Evolutionary conservation across 257 asterid species (phyloP), one percentile per base, ranked within the genome.

Genomic region (Schizonepeta tenuifolia): DNA sequence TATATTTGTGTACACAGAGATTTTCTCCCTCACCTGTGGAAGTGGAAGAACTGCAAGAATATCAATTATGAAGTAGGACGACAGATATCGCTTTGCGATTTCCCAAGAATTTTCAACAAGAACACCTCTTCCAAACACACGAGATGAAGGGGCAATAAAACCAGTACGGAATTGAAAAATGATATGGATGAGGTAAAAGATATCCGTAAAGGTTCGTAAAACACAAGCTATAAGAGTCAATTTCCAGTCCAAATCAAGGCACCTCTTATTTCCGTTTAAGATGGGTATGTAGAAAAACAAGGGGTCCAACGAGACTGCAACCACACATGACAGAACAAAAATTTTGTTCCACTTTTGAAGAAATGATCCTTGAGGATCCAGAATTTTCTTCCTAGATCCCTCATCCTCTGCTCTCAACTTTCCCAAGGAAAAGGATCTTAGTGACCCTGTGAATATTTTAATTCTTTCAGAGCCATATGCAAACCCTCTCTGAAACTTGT

Each of bases 71-170:
- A 91, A 91, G 86, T 89, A 78, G 28, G 90, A 86, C 40, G 90
- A 81, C 75, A 91, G 69, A 79, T 91, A 91, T 82, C 95, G 83
- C 86, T 86, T 89, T 28, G 97, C 95, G 14, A 91, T 89, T 80
- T 83, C 90, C 90, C 95, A 82, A 1, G 90, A 74, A 81, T 89
- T 88, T 77, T 89, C 88, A 67, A 91, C 93, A 74, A 91, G 83
- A 77, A 87, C 96, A 10, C 97, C 97, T 84, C 96, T 86, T 70
- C 97, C 97, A 72, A 91, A 91, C 56, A 91, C 97, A 54, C 97
- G 91, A 7, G 97, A 91, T 59, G 83, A 86, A 73, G 96, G 97
- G 75, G 96, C 91, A 41, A 91, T 87, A 66, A 89, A 91, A 41
- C 96, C 95, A 43, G 96, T 91, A 28, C 85, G 96, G 73, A 91